A percentile compares a stretch with the other conserved stretches of the same genome.
phyloP scores from a whole-genome alignment of 257 asterid species.

The Thymus mandschuricus region DNA sequence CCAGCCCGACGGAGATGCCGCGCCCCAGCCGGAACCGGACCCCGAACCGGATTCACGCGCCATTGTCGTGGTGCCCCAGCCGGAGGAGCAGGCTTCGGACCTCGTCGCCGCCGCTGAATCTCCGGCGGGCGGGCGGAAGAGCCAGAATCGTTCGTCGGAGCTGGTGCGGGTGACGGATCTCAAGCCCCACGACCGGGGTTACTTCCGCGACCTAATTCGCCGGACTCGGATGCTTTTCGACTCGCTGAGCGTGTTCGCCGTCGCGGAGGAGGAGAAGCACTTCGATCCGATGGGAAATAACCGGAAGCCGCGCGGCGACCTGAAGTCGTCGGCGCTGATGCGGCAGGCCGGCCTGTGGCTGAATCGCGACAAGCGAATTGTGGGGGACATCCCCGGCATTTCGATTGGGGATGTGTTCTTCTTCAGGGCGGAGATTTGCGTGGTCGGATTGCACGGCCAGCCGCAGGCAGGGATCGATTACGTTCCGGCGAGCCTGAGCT shows the following conservation, averaged over 20 bases:
- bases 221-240: slow-evolving; percentile 65
- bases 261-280: slow-evolving; percentile 47
- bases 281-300: slow-evolving; percentile 25
- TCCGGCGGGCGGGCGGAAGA: slow-evolving; percentile 30
- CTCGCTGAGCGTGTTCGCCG: slow-evolving; percentile 58
- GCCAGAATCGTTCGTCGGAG: slow-evolving; percentile 53
- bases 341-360: slow-evolving; percentile 66
- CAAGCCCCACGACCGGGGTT: slow-evolving; percentile 48
- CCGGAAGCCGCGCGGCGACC: slow-evolving; percentile 58
- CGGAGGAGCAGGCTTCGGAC: slow-evolving; percentile 36
- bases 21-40: slow-evolving; percentile 35
- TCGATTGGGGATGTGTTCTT: slow-evolving; percentile 70
- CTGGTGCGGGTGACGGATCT: slow-evolving; percentile 59
- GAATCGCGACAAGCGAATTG: slow-evolving; percentile 74
- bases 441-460: slow-evolving; percentile 84
- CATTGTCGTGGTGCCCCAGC: slow-evolving; percentile 42
- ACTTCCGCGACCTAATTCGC: slow-evolving; percentile 57
- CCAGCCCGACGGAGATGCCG: slow-evolving; percentile 25
- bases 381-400: slow-evolving; percentile 78
- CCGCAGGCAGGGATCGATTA: slow-evolving; percentile 90
- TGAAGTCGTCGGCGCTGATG: slow-evolving; percentile 65
- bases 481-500: slow-evolving; percentile 65
- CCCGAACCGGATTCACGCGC: slow-evolving; percentile 51
- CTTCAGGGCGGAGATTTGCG: slow-evolving; percentile 75
- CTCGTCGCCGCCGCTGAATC: slow-evolving; percentile 28